These are phyloP conservation scores for Casuarina equisetifolia DNA, from an alignment of 306 rosid species.

Conservation along the genomic window DNA sequence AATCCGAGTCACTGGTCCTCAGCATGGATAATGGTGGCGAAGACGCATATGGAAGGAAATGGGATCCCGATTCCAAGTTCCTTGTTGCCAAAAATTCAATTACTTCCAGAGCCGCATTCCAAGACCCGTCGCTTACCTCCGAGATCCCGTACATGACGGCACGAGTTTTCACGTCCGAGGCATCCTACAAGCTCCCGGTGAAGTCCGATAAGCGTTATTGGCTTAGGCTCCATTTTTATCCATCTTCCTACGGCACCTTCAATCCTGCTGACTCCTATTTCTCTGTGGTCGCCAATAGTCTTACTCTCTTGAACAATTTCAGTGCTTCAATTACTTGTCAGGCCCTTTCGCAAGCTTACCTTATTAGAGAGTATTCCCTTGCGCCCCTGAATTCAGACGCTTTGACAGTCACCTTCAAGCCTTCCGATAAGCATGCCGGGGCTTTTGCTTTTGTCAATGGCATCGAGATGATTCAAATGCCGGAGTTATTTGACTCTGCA, in stretches of 20 bases:
- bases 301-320: conserved; percentile 51
- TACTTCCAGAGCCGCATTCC: conserved; percentile 39
- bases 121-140: conserved; percentile 49
- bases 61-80: conserved; percentile 45
- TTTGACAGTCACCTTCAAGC: conserved; percentile 43
- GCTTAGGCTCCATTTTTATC: conserved; percentile 59
- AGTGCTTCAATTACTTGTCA: conserved; percentile 41
- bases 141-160: conserved; percentile 57
- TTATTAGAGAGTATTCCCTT: conserved; percentile 54
- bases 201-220: conserved; percentile 39
- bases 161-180: conserved; percentile 39
- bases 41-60: conserved; percentile 46
- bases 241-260: conserved; percentile 31
- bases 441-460: conserved; percentile 54
- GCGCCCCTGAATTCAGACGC: conserved; percentile 33
- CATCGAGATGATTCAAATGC: conserved; percentile 40
- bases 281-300: conserved; percentile 40
- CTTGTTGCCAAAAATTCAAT: conserved; percentile 21
- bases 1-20: conserved; percentile 31
- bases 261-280: conserved; percentile 38
- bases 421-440: conserved; percentile 30
- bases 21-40: conserved; percentile 24
- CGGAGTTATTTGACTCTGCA: conserved; percentile 38
- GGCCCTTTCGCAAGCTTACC: conserved; percentile 54
- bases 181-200: conserved; percentile 40